Evolutionary conservation across 495 filamentous ascomycete species (phyloP).

Genomic region (Trichoderma parareesei): DNA sequence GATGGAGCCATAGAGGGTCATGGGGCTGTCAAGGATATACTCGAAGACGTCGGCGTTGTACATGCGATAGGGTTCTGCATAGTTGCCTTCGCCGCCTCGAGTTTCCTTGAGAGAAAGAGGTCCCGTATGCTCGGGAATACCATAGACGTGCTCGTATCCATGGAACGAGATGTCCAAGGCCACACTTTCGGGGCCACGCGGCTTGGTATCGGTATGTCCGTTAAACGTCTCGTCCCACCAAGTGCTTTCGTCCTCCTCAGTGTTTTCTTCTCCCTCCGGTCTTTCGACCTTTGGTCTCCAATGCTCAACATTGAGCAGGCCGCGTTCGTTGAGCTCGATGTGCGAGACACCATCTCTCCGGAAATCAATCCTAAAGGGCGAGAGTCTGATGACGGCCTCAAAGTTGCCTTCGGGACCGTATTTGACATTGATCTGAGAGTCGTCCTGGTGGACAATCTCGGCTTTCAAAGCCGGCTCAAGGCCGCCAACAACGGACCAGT

Average conservation of each 20-base stretch:
- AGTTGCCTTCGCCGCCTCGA: slow-evolving; percentile 75
- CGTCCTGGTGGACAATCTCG: slow-evolving; percentile 47
- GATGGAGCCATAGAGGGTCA: slow-evolving; percentile 96
- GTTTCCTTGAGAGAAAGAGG: slow-evolving; percentile 83
- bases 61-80: slow-evolving; percentile 85
- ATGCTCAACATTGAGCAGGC: slow-evolving; percentile 86
- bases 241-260: slow-evolving; percentile 61
- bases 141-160: slow-evolving; percentile 86
- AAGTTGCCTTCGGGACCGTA: slow-evolving; percentile 73
- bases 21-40: slow-evolving; percentile 91
- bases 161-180: slow-evolving; percentile 86
- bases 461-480: slow-evolving; percentile 60
- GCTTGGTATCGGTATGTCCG: slow-evolving; percentile 88
- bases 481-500: slow-evolving; percentile 80
- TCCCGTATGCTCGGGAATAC: slow-evolving; percentile 90
- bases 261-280: slow-evolving; percentile 24
- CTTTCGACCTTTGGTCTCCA: slow-evolving; percentile 85
- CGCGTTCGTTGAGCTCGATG: slow-evolving; percentile 78
- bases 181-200: slow-evolving; percentile 78
- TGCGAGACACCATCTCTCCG: slow-evolving; percentile 74
- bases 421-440: slow-evolving; percentile 61
- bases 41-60: slow-evolving; percentile 98
- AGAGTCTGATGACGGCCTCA: slow-evolving; percentile 72
- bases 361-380: slow-evolving; percentile 79
- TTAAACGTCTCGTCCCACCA: slow-evolving; percentile 98